A percentile compares a stretch with the other conserved stretches of the same genome.
phyloP scores from a whole-genome alignment of 768 basidiomycete species.

The Gelatoporia subvermispora region DNA sequence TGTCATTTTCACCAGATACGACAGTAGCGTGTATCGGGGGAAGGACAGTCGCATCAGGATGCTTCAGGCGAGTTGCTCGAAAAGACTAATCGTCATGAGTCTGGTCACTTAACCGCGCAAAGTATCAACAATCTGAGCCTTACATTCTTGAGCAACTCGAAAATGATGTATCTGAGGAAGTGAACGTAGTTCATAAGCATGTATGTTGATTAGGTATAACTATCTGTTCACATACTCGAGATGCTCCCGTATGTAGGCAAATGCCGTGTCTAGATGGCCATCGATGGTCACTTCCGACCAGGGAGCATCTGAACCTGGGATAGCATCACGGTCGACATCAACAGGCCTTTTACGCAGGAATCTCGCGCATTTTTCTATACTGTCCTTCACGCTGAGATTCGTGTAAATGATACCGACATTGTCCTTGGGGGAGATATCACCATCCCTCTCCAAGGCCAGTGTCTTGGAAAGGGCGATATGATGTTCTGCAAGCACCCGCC shows the following conservation, averaged over 20 bases:
- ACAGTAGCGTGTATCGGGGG: slow-evolving; percentile 76
- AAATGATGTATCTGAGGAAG: slow-evolving; percentile 66
- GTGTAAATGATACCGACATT: slow-evolving; percentile 87
- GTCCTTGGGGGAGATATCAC: slow-evolving; percentile 28
- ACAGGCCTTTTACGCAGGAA: slow-evolving; percentile 49
- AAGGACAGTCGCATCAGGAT: slow-evolving; percentile 36
- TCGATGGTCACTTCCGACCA: slow-evolving; percentile 71
- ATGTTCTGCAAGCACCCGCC: slow-evolving; percentile 85
- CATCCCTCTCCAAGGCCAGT: slow-evolving; percentile 28
- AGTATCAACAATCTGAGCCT: slow-evolving; percentile 19
- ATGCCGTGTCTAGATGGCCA: slow-evolving; percentile 63
- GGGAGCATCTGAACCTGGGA: slow-evolving; percentile 22
- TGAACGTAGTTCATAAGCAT: not conserved
- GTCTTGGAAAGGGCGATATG: slow-evolving; percentile 77
- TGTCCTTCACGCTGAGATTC: slow-evolving; percentile 59
- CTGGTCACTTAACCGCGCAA: not conserved
- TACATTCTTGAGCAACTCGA: slow-evolving; percentile 88
- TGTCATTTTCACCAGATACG: slow-evolving; percentile 64
- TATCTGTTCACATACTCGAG: slow-evolving; percentile 52
- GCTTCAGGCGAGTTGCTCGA: slow-evolving; percentile 56
- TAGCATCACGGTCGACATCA: slow-evolving; percentile 36
- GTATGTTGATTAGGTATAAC: not conserved
- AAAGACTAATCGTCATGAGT: slow-evolving; percentile 46
- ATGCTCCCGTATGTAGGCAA: slow-evolving; percentile 85
- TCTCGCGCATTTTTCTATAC: slow-evolving; percentile 63